Evolutionary conservation across 331 rosid species (phyloP).

Genomic region (Pyracantha coccinea): DNA sequence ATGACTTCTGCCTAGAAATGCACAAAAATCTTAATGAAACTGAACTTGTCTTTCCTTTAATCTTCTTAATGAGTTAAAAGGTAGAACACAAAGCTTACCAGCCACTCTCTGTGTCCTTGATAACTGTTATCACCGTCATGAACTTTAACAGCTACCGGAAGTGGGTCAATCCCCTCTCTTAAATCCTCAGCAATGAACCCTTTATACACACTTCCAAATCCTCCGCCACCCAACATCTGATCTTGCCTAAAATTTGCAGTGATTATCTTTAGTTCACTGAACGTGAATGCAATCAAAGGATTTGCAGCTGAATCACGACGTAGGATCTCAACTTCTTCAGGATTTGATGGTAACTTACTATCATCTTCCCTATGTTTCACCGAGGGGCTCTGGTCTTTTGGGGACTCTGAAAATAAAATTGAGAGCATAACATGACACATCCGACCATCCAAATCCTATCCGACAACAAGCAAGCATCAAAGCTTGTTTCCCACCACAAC

Average conservation of each 20-base stretch:
- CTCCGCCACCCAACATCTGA: constrained; percentile 85
- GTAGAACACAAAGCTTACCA: constrained; percentile 45
- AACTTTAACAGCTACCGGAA: constrained; percentile 94
- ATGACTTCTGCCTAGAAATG: constrained; percentile 94
- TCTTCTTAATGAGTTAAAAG: neutral
- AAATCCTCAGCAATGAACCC: constrained; percentile 79
- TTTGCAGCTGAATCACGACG: constrained; percentile 78
- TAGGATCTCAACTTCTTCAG: constrained; percentile 89
- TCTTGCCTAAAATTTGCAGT: constrained; percentile 79
- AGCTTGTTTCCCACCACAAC: too few relatives aligned
- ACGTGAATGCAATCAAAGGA: constrained; percentile 77
- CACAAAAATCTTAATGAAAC: constrained; percentile 12
- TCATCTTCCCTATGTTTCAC: constrained; percentile 36
- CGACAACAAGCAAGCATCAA: too few relatives aligned
- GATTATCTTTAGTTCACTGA: constrained; percentile 59
- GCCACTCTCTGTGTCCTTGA: constrained; percentile 99
- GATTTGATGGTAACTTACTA: constrained; percentile 71
- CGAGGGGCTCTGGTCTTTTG: constrained; percentile 46
- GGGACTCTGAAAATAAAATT: constrained; percentile 36
- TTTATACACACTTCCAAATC: constrained; percentile 95
- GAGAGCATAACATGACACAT: constrained; percentile 4
- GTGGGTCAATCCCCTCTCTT: constrained; percentile 50
- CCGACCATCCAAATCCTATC: neutral
- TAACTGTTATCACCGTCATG: constrained; percentile 92
- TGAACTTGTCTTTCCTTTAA: neutral